A percentile compares a stretch with the other conserved stretches of the same genome.
Evolutionary conservation across 1,284 basidiomycete genomes (phyloP).

Genomic region (Mycosarcoma mackinlayi): DNA sequence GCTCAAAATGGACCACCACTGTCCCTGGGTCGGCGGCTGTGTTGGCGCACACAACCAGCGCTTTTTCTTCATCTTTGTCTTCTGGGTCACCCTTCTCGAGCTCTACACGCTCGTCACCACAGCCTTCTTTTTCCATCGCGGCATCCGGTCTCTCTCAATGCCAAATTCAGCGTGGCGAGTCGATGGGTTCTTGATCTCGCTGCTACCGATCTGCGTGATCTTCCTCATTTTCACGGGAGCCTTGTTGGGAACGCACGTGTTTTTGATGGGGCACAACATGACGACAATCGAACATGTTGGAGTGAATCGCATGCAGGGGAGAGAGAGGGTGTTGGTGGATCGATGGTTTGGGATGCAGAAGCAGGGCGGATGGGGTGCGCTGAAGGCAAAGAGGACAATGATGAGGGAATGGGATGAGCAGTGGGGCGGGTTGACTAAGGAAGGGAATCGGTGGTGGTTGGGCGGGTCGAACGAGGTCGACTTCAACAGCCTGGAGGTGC

Average conservation of each 20-base stretch:
- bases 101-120: conserved; percentile 74
- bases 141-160: conserved; percentile 37
- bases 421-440: conserved; percentile 78
- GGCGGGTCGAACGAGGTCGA: conserved; percentile 64
- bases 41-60: conserved; percentile 84
- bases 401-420: conserved; percentile 76
- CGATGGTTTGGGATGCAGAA: conserved; percentile 45
- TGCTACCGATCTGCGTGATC: conserved; percentile 75
- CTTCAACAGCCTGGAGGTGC: not conserved
- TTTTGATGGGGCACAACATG: conserved; percentile 75
- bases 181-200: conserved; percentile 77
- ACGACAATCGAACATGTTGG: conserved; percentile 82
- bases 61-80: conserved; percentile 79
- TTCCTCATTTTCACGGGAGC: conserved; percentile 78
- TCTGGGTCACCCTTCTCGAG: conserved; percentile 74
- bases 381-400: conserved; percentile 35
- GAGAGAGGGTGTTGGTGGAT: conserved; percentile 73
- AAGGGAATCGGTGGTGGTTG: conserved; percentile 88
- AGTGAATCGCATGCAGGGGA: conserved; percentile 74
- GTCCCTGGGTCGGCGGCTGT: conserved; percentile 79
- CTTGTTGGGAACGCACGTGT: conserved; percentile 75
- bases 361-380: conserved; percentile 21
- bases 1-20: conserved; percentile 80
- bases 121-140: conserved; percentile 59
- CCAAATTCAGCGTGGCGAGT: conserved; percentile 63